Base-by-base conservation (phyloP, 768 basidiomycete species). In the Glaciozyma martinii region DNA sequence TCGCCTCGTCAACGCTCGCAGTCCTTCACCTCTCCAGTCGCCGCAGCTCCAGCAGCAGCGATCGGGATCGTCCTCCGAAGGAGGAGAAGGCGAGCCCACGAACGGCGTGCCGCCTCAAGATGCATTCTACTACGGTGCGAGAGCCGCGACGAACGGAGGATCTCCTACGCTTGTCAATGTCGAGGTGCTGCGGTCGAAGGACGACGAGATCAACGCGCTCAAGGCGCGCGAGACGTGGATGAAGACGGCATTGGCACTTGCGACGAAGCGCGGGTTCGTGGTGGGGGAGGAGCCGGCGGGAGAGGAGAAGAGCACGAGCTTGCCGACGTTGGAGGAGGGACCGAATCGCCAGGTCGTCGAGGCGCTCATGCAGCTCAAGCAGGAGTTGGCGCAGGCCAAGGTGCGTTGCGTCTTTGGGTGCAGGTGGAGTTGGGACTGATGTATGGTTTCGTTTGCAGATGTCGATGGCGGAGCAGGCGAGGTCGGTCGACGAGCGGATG, bases 141-240 rank as follows among this genome's bases (percentile, higher is more conserved):
- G 40, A 5, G 27, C 50, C 21, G 29, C 50, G 50, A 6, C 29
- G n/a, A 25, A 25, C 27, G 25, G 25, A 21, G 50, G n/a, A 25
- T 9, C 8, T 52, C 23, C 25, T 29, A 15, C 50, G 27, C 29
- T 6, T 3, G 16, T 32, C 42, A n/a, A 40, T 25, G 30, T 30
- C 10, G 55, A 56, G 23, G 29, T 29, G 46, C 30, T 46, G 30
- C 21, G n/a, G 44, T 33, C 40, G 19, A 62, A 68, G 57, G 62
- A 67, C 54, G 59, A 61, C 67, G 91, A 94, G 75, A 74, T 95
- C 54, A 89, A 90, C 68, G 79, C 79, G 54, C 77, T 87, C 69
- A 86, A 84, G 81, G 83, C 83, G 74, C 83, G 88, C 70, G 85
- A 90, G 79, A 78, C 79, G 43, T 95, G 94, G 87, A 86, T 97